Conservation (phyloP, 345 rosid species). For the Heritiera littoralis region DNA sequence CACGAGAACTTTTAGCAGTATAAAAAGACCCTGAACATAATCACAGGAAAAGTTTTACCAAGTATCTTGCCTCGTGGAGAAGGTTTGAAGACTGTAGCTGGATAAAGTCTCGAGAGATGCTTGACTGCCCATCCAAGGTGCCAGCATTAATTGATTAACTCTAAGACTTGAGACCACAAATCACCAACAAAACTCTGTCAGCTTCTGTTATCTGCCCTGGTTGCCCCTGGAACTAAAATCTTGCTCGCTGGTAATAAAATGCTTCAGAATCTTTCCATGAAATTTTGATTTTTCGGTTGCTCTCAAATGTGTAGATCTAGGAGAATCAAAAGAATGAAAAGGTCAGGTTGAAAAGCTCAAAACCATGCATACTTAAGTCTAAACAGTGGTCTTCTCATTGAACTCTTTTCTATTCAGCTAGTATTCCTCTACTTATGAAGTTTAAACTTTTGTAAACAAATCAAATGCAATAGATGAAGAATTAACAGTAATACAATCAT, state of each 20-base stretch:
- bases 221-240: conserved; percentile 30
- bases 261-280: conserved; percentile 70
- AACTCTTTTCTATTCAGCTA: conserved; percentile 46
- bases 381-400: conserved; percentile 42
- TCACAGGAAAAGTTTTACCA: too few species aligned
- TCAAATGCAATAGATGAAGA: conserved; percentile 92
- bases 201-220: conserved; percentile 7
- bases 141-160: conserved; percentile 87
- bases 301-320: conserved; percentile 87
- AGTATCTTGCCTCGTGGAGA: neutral
- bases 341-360: conserved; percentile 88
- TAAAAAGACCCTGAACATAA: too few species aligned
- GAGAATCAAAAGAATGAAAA: conserved; percentile 90
- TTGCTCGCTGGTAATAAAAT: conserved; percentile 32
- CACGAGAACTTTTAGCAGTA: too few species aligned
- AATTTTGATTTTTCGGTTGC: conserved; percentile 86
- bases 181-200: conserved; percentile 62
- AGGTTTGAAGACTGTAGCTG: conserved; percentile 52
- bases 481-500: conserved; percentile 72
- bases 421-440: conserved; percentile 67
- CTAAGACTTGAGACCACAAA: conserved; percentile 79
- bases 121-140: conserved; percentile 83
- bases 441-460: conserved; percentile 68
- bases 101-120: conserved; percentile 67
- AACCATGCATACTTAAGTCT: conserved; percentile 93